These are phyloP conservation scores for Boletus tylopilopsis DNA, from an alignment of 768 basidiomycete species.

Conservation along the genomic window DNA sequence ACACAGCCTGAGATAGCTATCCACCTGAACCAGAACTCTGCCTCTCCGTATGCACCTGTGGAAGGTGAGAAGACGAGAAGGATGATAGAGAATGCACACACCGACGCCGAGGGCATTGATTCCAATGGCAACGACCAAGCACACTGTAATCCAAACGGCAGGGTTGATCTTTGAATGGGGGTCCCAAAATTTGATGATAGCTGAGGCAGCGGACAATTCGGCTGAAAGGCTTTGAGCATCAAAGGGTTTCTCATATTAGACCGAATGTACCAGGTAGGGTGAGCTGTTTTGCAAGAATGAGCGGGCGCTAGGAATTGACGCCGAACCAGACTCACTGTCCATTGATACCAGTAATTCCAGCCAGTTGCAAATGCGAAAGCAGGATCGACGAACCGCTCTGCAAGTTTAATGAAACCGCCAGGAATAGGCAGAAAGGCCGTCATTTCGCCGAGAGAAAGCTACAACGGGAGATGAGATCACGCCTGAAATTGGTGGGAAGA, in stretches of 20 bases:
- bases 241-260: not conserved
- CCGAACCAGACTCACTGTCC: not conserved
- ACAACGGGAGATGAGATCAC: not conserved
- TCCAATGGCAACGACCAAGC: not conserved
- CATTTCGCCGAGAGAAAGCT: conserved; percentile 6
- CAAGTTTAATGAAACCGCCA: conserved; percentile 4
- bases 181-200: not conserved
- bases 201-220: not conserved
- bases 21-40: conserved; percentile 8
- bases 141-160: not conserved
- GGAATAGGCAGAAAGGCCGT: not conserved
- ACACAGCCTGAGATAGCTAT: too few relatives aligned
- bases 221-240: not conserved
- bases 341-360: conserved; percentile 5
- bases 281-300: not conserved
- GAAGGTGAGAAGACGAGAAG: not conserved
- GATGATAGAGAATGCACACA: not conserved
- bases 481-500: not conserved
- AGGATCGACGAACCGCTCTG: conserved; percentile 3
- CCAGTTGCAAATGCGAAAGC: conserved; percentile 3
- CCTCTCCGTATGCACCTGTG: conserved; percentile 5
- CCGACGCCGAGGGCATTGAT: conserved; percentile 1
- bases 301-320: not conserved
- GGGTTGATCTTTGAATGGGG: not conserved
- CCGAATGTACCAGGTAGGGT: not conserved